A percentile compares a stretch with the other conserved stretches of the same genome.
Evolutionary conservation across 768 basidiomycete genomes (phyloP).

Genomic region (Auricularia cornea): DNA sequence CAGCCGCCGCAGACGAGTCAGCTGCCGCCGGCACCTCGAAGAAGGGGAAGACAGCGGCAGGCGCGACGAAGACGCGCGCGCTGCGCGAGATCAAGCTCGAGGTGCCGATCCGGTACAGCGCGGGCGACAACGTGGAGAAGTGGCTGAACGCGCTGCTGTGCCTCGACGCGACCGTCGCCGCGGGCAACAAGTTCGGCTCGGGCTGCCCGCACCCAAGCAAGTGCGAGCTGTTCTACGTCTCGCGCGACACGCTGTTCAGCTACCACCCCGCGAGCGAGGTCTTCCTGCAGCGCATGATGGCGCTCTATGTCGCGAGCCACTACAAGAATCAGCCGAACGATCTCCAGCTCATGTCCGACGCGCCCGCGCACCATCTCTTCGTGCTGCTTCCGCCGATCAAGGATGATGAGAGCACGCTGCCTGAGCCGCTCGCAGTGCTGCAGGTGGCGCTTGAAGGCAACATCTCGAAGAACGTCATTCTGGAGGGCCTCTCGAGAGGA

Average conservation of each 20-base stretch:
- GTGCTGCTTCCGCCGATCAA: constrained; percentile 89
- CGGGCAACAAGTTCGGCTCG: constrained; percentile 39
- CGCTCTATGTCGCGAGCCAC: constrained; percentile 92
- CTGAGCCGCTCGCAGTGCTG: constrained; percentile 90
- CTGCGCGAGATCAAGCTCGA: constrained; percentile 92
- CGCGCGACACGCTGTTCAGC: constrained; percentile 91
- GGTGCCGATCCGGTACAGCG: constrained; percentile 86
- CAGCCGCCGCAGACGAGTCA: constrained; percentile 32
- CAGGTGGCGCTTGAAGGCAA: constrained; percentile 95
- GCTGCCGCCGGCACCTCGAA: constrained; percentile 16
- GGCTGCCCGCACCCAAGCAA: constrained; percentile 93
- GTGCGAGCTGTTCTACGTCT: constrained; percentile 94
- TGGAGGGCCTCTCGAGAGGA: constrained; percentile 80
- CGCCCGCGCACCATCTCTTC: constrained; percentile 94
- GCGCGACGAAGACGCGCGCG: constrained; percentile 59
- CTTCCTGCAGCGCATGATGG: constrained; percentile 98
- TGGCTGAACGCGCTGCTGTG: constrained; percentile 91
- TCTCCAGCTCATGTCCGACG: constrained; percentile 93
- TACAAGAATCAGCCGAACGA: constrained; percentile 99
- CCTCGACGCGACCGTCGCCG: constrained; percentile 70
- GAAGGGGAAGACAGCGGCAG: constrained; percentile 22
- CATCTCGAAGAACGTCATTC: constrained; percentile 74
- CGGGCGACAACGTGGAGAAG: constrained; percentile 82
- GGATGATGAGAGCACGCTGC: constrained; percentile 82
- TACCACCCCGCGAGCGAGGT: constrained; percentile 96